Evolutionary conservation across 2,329 filamentous ascomycete species (phyloP).

Genomic region (Aureobasidium sp.): DNA sequence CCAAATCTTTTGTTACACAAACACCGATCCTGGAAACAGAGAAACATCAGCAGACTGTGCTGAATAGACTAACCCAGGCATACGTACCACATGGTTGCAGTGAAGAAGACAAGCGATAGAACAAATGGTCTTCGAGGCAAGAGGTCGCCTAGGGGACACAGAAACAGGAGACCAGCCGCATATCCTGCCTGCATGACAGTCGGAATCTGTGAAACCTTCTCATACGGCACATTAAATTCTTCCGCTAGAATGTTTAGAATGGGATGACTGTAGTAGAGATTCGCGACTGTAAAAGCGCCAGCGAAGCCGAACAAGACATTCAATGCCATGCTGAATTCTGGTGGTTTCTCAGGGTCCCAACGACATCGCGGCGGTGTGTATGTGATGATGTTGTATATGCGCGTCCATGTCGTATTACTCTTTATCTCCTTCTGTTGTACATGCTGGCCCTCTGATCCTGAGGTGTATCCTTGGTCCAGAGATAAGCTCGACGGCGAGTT

Average conservation of each 20-base stretch:
- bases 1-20: constrained; percentile 58
- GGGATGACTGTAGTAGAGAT: constrained; percentile 74
- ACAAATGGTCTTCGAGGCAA: constrained; percentile 62
- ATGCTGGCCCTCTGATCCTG: background rate
- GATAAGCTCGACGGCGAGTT: background rate
- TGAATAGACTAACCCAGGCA: too few species aligned
- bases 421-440: constrained; percentile 4
- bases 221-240: constrained; percentile 62
- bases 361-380: constrained; percentile 60
- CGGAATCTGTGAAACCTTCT: constrained; percentile 58
- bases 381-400: constrained; percentile 29
- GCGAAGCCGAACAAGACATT: constrained; percentile 65
- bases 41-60: constrained; percentile 28
- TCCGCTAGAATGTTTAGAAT: constrained; percentile 66
- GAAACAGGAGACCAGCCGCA: constrained; percentile 60
- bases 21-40: constrained; percentile 52
- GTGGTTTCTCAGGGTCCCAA: constrained; percentile 58
- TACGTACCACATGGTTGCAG: constrained; percentile 50
- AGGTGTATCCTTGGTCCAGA: background rate
- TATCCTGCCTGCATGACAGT: constrained; percentile 76
- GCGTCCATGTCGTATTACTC: constrained; percentile 15
- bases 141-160: constrained; percentile 67
- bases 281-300: constrained; percentile 63
- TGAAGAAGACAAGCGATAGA: constrained; percentile 52
- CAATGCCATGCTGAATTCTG: constrained; percentile 56